Conservation (phyloP, 305 asterid genomes). For the Solanum hybrid region DNA sequence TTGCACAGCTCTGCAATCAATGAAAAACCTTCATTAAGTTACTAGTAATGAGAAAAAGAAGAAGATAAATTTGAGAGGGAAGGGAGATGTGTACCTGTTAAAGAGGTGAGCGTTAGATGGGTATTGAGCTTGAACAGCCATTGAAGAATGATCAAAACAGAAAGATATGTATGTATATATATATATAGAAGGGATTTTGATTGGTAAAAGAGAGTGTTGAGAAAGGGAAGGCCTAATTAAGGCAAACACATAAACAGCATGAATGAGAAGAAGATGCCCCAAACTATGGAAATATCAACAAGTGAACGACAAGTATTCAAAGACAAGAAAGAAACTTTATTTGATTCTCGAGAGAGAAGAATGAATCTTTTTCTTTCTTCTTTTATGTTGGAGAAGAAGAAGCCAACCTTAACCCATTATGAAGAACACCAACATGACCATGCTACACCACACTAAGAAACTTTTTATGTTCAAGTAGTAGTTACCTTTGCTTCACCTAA, state of each 20-base stretch:
- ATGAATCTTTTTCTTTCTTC: not conserved
- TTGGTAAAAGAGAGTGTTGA: not conserved
- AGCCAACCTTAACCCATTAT: not conserved
- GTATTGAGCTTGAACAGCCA: conserved; percentile 47
- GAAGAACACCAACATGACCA: not conserved
- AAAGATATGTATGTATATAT: not conserved
- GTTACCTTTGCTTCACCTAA: not conserved
- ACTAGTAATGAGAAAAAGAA: not conserved
- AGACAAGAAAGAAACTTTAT: not conserved
- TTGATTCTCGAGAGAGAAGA: not conserved
- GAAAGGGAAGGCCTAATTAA: conserved; percentile 3
- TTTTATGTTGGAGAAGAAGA: not conserved
- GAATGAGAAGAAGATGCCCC: conserved; percentile 1
- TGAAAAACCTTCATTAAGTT: not conserved
- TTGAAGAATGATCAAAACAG: not conserved
- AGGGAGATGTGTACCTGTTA: conserved; percentile 12
- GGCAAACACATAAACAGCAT: conserved; percentile 26
- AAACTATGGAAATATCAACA: not conserved
- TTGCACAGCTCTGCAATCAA: conserved; percentile 20
- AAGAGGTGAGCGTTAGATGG: conserved; percentile 26
- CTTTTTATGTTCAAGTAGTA: not conserved
- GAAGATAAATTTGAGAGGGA: not conserved
- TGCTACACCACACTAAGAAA: not conserved
- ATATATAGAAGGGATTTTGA: not conserved
- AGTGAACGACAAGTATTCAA: not conserved